phyloP scores from a whole-genome alignment of 202 grass and related monocot species.

The Eragrostis tef region DNA sequence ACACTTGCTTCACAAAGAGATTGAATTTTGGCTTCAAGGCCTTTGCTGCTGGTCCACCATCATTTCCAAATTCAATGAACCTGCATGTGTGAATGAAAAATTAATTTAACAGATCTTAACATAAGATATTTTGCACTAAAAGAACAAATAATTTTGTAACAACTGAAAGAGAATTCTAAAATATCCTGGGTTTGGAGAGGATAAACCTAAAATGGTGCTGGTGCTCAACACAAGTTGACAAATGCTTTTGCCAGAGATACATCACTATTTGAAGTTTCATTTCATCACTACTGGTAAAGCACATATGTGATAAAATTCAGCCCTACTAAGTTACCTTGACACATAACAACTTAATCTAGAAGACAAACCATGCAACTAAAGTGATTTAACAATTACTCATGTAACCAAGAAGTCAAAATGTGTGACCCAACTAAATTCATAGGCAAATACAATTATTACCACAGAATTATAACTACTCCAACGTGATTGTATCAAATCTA shows the following conservation, averaged over 20 bases:
- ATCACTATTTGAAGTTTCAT: neutral
- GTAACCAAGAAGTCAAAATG: neutral
- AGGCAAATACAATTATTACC: neutral
- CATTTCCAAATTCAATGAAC: slow-evolving; percentile 64
- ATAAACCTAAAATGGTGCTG: neutral
- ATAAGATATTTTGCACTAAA: neutral
- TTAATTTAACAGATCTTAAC: neutral
- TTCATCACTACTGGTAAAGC: neutral
- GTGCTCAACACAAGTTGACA: neutral
- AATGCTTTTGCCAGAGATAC: neutral
- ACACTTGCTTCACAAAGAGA: slow-evolving; percentile 54
- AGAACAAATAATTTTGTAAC: neutral
- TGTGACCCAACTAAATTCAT: neutral
- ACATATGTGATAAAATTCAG: neutral
- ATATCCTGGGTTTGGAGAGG: neutral
- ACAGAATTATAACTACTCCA: neutral
- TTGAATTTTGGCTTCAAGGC: slow-evolving; percentile 62
- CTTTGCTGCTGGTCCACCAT: slow-evolving; percentile 67
- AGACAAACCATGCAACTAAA: neutral
- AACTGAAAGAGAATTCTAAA: neutral
- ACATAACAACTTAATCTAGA: neutral
- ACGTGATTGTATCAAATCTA: neutral
- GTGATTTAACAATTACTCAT: neutral
- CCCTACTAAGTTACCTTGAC: neutral
- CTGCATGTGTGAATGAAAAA: slow-evolving; percentile 37